Percentiles rank a stretch among this genome's conserved stretches.
These are phyloP conservation scores for Neurospora intermedia DNA, from an alignment of 495 filamentous ascomycete species.

Conservation along the genomic window DNA sequence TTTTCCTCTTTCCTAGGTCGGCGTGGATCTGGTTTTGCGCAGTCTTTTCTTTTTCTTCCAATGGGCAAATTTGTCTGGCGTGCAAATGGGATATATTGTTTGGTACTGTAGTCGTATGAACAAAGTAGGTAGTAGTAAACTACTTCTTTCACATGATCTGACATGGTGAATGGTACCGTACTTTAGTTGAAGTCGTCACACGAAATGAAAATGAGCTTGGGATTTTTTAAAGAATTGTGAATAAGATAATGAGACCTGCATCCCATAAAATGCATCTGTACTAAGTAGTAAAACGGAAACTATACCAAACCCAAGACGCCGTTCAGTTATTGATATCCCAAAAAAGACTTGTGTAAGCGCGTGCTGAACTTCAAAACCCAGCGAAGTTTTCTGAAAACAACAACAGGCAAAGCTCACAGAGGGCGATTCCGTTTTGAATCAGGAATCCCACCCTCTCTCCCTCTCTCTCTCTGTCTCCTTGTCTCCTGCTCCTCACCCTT, in stretches of 20 bases:
- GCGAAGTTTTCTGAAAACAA: not conserved
- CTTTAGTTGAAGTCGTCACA: not conserved
- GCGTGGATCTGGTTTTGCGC: not conserved
- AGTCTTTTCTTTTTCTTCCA: not conserved
- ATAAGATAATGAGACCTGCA: not conserved
- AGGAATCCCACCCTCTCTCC: not conserved
- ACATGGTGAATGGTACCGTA: not conserved
- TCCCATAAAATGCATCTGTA: not conserved
- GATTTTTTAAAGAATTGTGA: not conserved
- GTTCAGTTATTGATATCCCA: not conserved
- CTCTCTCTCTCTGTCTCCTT: not conserved
- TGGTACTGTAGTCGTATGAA: not conserved
- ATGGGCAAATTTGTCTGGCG: not conserved
- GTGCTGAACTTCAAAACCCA: not conserved
- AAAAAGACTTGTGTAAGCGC: not conserved
- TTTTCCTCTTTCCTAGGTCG: not conserved
- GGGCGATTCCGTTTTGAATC: not conserved
- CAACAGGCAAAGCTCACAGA: not conserved
- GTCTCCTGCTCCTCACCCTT: not conserved
- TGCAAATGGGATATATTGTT: not conserved
- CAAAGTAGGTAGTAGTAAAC: not conserved
- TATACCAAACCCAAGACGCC: not conserved
- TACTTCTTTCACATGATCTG: not conserved
- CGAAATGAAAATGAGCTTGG: not conserved
- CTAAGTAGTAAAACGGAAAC: not conserved